phyloP scores from a whole-genome alignment of 495 filamentous ascomycete genomes.

The Hyaloscypha bicolor region DNA sequence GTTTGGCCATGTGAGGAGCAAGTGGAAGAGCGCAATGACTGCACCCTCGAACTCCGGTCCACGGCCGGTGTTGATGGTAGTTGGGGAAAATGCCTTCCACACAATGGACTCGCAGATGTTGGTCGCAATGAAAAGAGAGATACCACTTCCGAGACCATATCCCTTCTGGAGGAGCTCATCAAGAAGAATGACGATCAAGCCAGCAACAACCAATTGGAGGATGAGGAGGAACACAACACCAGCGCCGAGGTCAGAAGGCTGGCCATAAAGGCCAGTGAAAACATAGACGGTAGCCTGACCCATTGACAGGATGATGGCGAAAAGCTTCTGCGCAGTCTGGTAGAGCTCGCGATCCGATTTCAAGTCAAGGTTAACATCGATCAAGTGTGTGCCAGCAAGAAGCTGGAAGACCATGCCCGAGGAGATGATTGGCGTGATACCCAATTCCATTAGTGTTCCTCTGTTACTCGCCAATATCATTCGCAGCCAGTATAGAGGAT shows the following conservation, averaged over 20 bases:
- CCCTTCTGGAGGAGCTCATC: conserved; percentile 99
- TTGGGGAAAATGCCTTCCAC: conserved; percentile 99
- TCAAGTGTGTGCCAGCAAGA: conserved; percentile 98
- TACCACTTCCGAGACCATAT: conserved; percentile 97
- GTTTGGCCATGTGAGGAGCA: conserved; percentile 97
- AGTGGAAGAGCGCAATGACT: conserved; percentile 97
- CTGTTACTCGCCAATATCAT: conserved; percentile 99
- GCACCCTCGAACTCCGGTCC: conserved; percentile 99
- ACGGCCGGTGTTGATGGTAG: conserved; percentile 98
- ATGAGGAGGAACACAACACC: conserved; percentile 98
- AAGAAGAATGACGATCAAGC: conserved; percentile 97
- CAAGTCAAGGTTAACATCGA: conserved; percentile 99
- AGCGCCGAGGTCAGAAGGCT: conserved; percentile 91
- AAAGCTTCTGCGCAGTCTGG: conserved; percentile 99
- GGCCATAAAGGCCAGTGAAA: conserved; percentile 96
- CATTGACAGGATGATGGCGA: conserved; percentile 96
- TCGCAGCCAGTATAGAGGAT: conserved; percentile 98
- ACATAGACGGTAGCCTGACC: conserved; percentile 97
- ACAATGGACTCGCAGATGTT: conserved; percentile 99
- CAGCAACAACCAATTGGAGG: conserved; percentile 93
- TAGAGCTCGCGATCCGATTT: conserved; percentile 99
- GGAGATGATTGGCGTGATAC: conserved; percentile 98
- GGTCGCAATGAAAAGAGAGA: conserved; percentile 99
- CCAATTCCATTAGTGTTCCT: conserved; percentile 98
- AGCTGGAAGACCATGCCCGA: conserved; percentile 99